These are phyloP conservation scores for Citrus sp. DNA, from an alignment of 345 rosid genomes.

Conservation along the genomic window DNA sequence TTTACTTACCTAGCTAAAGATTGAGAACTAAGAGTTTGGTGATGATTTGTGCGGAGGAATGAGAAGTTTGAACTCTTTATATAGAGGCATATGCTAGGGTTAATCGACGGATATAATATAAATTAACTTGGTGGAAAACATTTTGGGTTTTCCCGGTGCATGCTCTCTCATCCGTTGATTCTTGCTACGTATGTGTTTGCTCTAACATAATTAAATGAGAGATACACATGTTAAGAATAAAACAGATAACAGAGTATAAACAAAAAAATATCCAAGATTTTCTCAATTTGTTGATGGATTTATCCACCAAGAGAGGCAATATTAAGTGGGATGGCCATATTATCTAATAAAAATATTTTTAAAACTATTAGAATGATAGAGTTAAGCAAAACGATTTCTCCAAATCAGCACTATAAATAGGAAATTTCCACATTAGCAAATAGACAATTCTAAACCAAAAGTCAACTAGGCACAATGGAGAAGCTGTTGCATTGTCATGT, in stretches of 20 bases:
- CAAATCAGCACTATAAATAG: conserved; percentile 25
- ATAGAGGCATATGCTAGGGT: not conserved
- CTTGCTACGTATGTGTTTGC: not conserved
- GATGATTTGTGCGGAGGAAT: not conserved
- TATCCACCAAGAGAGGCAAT: conserved; percentile 35
- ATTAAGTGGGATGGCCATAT: conserved; percentile 29
- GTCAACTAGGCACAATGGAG: conserved; percentile 17
- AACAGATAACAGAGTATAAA: no score
- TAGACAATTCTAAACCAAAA: conserved; percentile 5
- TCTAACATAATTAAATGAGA: not conserved
- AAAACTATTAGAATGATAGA: conserved; percentile 15
- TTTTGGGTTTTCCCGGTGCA: not conserved
- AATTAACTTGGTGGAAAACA: not conserved
- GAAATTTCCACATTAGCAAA: conserved; percentile 15
- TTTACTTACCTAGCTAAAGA: not conserved
- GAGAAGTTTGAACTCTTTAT: not conserved
- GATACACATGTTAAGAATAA: not conserved
- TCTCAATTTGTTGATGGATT: conserved; percentile 3
- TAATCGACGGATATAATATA: not conserved
- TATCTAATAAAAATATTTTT: not conserved
- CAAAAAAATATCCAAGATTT: not conserved
- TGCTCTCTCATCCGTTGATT: not conserved
- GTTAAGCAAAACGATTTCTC: not conserved
- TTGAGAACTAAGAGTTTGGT: not conserved
- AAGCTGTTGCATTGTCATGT: conserved; percentile 18